Base-by-base conservation (phyloP, 805 yeast genomes). In the Kodamaea jinghongensis region DNA sequence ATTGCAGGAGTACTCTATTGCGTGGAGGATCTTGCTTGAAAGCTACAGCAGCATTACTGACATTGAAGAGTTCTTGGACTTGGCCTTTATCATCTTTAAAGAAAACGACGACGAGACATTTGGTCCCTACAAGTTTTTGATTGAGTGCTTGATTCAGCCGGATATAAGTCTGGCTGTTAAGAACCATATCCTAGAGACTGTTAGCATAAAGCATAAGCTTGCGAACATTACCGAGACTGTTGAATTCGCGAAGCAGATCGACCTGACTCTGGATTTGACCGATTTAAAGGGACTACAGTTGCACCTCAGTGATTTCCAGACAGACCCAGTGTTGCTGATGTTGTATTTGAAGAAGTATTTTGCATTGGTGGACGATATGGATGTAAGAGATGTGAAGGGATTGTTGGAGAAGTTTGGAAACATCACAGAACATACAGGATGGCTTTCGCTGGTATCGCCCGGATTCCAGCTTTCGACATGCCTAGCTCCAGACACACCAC, bases 31-130 rank as follows among this genome's bases (percentile, higher is more conserved):
- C 9, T 48, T 56, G 26, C 29, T 62, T 2, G 52, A 50, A 20
- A 56, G 56, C 10, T 48, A 55, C 8, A 49, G 58, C 14, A 52
- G 65, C 12, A 50, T 69, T 12, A 53, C 52, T 13, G 74, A 67
- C 36, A 47, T 67, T 15, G 73, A 68, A 41, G 71, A 66, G 11
- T 48, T 60, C 28, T 47, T 65, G 22, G 70, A 62, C 11, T 41
- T 54, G 16, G 48, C 63, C 7, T 43, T 51, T n/a, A 31, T 41
- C 3, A 45, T 48, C 11, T 42, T 63, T 13, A 36, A 38, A 25
- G 43, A 46, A 4, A 45, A 46, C 28, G 47, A 54, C 27, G 51
- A 57, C 35, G 10, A 45, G n/a, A 38, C 37, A 4, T 47, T 65
- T 30, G 67, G 69, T 1, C 31, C 60, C 1, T 52, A 56, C 46